Conservation (phyloP, 176 grass and related monocot species). For the Carex littledalei region DNA sequence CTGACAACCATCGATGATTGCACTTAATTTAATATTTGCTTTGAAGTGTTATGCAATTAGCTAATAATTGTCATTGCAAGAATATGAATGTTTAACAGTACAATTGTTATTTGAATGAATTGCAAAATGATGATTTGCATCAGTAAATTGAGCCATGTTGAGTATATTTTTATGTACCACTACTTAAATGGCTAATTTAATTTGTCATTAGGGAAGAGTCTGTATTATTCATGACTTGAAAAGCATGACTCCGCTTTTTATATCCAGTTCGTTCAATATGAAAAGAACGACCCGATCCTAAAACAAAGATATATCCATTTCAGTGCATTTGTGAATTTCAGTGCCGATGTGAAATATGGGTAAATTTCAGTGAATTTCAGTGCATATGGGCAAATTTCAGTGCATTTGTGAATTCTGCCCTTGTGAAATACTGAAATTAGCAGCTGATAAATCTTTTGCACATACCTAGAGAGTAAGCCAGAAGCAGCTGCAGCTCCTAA, state of each 20-base stretch:
- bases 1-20: slow-evolving; percentile 12
- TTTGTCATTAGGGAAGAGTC: neutral
- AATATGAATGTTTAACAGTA: neutral
- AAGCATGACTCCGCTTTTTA: neutral
- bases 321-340: no score
- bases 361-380: no score
- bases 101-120: neutral
- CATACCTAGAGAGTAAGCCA: no score
- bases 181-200: neutral
- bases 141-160: neutral
- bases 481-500: no score
- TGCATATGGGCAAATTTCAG: no score
- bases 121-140: neutral
- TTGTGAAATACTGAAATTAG: no score
- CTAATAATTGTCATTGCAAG: neutral
- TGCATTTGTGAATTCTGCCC: no score
- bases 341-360: no score
- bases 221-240: neutral
- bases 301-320: no score
- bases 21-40: neutral
- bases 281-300: neutral
- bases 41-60: neutral
- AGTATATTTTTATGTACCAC: neutral
- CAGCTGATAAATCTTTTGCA: no score
- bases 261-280: neutral